Evolutionary conservation across 2,329 filamentous ascomycete genomes (phyloP), one percentile per base, ranked within the genome.

Genomic region (Hymenoscyphus fructigenus): DNA sequence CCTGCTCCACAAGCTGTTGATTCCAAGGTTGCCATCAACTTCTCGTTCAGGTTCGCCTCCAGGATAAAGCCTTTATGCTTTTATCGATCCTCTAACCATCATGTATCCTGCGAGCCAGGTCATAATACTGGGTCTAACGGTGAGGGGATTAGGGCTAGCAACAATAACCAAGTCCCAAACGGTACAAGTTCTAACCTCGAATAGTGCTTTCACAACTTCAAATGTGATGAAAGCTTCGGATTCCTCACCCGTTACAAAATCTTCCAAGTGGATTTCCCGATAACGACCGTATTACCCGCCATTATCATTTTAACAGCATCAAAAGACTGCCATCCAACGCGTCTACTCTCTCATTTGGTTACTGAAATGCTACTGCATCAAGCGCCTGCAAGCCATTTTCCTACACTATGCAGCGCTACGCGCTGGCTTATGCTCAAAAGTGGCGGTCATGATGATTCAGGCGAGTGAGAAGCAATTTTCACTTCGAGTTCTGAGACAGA

Each of bases 41-140:
- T 23, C 38, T 23, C n/a, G 44, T 50, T 20, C 20, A 50, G 44
- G 9, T 60, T 17, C 28, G 44, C 47, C 59, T 50, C 28, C 26
- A 20, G 38, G 38, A 50, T 60, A 9, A 14, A 15, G n/a, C 28
- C 4, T 60, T 53, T 41, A 7, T 60, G 23, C 38, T 59, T 57
- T 57, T 36, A 57, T 50, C n/a, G 44, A 50, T 23, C n/a, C 44
- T 50, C n/a, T 26, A 50, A 23, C 20, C 44, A 23, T 50, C 20
- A 57, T 59, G 44, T 60, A 60, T 38, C 59, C 44, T 60, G 59
- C 59, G 38, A 60, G 59, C 38, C 59, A 60, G 44, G 14, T 60
- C 44, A 60, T 60, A 50, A 53, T 59, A 59, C 34, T 41, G 57
- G 57, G 57, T 41, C 57, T 44, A 20, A 38, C 34, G n/a, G 57